These are phyloP conservation scores for Pterulicium gracile DNA, from an alignment of 1,284 basidiomycete genomes.

Conservation along the genomic window DNA sequence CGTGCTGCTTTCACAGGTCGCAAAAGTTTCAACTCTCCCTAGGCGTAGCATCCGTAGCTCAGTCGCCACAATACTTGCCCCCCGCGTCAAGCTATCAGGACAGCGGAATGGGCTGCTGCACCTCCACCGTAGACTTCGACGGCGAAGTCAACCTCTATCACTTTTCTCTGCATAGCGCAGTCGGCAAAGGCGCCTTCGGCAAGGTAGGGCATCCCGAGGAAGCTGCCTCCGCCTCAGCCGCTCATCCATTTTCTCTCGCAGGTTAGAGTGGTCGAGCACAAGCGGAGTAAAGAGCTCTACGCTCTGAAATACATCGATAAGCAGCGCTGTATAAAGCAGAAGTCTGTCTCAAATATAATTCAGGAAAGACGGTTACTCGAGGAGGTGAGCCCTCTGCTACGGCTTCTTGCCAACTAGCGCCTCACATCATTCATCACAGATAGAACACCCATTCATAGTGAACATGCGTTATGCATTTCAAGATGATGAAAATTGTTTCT, in stretches of 20 bases:
- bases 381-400: slow-evolving; percentile 43
- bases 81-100: no score
- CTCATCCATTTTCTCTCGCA: slow-evolving; percentile 15
- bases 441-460: slow-evolving; percentile 91
- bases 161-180: slow-evolving; percentile 87
- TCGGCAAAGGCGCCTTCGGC: slow-evolving; percentile 96
- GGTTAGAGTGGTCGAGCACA: slow-evolving; percentile 93
- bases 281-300: slow-evolving; percentile 85
- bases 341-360: slow-evolving; percentile 88
- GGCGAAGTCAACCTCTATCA: slow-evolving; percentile 92
- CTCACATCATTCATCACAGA: slow-evolving; percentile 36
- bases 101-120: slow-evolving; percentile 57
- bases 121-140: slow-evolving; percentile 86
- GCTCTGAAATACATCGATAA: slow-evolving; percentile 99
- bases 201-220: slow-evolving; percentile 48
- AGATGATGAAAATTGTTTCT: slow-evolving; percentile 97
- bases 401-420: background rate
- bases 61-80: no score
- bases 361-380: slow-evolving; percentile 86
- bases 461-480: slow-evolving; percentile 96
- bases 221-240: background rate
- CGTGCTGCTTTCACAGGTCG: no score
- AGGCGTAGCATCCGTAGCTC: no score
- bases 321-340: slow-evolving; percentile 83
- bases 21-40: no score